Evolutionary conservation across 2,329 filamentous ascomycete genomes (phyloP), one percentile per base, ranked within the genome.

Genomic region (Fusarium pseudograminearum): DNA sequence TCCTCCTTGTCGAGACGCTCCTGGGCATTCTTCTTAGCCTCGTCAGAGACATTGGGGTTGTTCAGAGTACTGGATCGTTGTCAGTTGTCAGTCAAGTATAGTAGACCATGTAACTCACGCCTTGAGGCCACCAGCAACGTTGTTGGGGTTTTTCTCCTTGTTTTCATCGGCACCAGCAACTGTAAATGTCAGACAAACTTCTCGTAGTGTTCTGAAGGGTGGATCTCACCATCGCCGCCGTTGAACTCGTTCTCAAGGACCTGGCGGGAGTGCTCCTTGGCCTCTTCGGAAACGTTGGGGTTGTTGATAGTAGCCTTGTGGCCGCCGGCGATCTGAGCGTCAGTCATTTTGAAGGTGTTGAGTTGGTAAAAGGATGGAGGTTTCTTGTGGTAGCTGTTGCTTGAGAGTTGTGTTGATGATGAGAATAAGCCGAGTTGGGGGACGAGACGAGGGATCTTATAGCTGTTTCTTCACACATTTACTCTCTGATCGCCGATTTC

Each of bases 231-330:
- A 52, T 81, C 75, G 4, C 79, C 80, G 5, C 81, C 80, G 56
- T 83, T 80, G 67, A 83, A 83, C 69, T 86, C 79, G 33, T 85
- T 80, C 30, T 87, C 80, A 54, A 89, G 83, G 11, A 87, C 78
- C 40, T 84, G 76, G 62, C 80, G 81, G 58, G 85, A 87, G 78
- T 87, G 81, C 75, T 87, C 75, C 81, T 88, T 88, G 61, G 85
- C 78, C 76, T 86, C 84, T 52, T 86, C 74, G 0, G 85, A 87
- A 57, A 81, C 83, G 76, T 87, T 86, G 69, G 86, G 84, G 80
- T 87, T 88, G 76, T 83, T 84, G 65, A 88, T 72, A 75, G 83
- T 86, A 61, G 86, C 86, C 82, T 89, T 89, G 83, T 89, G 86
- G 77, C 86, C 86, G 62, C 84, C 85, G 69, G 84, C 82, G 67